Evolutionary conservation across 148 eudicot genomes (phyloP).

Genomic region (Amaranthus hypochondriacus): DNA sequence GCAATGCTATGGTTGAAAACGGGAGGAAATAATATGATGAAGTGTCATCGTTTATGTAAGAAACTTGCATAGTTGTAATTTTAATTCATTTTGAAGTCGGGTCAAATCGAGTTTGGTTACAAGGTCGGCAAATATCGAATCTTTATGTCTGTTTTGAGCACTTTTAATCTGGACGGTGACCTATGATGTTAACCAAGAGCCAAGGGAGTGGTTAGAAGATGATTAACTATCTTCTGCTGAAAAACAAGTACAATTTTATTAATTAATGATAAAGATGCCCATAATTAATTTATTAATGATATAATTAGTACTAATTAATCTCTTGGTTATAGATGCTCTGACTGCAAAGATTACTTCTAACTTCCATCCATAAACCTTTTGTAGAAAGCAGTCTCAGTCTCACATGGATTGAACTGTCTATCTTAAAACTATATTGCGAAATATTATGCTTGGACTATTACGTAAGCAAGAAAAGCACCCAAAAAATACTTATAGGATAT

Average conservation of each 20-base stretch:
- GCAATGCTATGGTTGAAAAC: too few relatives aligned
- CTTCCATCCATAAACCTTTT: not conserved
- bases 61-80: too few relatives aligned
- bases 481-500: constrained; percentile 2
- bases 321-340: too few relatives aligned
- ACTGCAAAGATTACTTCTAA: not conserved
- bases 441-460: not conserved
- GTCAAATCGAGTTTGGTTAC: too few relatives aligned
- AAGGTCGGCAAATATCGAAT: too few relatives aligned
- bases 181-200: not conserved
- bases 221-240: not conserved
- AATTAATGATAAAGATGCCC: not conserved
- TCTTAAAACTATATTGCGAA: not conserved
- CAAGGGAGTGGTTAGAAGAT: constrained; percentile 5
- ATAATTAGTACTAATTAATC: too few relatives aligned
- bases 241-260: not conserved
- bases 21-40: too few relatives aligned
- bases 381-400: not conserved
- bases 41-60: too few relatives aligned
- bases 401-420: constrained; percentile 2
- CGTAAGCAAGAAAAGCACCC: constrained; percentile 9
- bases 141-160: too few relatives aligned
- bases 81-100: too few relatives aligned
- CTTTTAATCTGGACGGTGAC: not conserved
- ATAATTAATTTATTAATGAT: not conserved